These are phyloP conservation scores for Knufia petricola DNA, from an alignment of 2,329 filamentous ascomycete genomes.

Conservation along the genomic window DNA sequence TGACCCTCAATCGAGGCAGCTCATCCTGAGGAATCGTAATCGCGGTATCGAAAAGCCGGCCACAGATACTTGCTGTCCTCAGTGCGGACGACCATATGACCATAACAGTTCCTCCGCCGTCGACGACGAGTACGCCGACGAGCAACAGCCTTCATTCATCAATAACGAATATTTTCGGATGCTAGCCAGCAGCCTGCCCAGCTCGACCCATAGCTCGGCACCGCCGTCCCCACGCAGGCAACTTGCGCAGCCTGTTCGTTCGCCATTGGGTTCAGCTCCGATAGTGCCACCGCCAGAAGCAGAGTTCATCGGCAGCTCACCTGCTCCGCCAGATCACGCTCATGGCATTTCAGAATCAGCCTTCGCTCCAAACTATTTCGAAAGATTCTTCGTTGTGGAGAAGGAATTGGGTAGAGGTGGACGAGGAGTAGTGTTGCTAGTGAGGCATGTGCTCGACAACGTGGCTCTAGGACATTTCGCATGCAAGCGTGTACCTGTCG, in stretches of 20 bases:
- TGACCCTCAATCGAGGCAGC: conserved; percentile 72
- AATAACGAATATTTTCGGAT: conserved; percentile 93
- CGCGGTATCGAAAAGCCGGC: conserved; percentile 40
- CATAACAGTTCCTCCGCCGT: conserved; percentile 27
- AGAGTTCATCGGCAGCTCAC: conserved; percentile 39
- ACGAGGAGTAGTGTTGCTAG: conserved; percentile 89
- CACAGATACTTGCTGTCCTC: conserved; percentile 63
- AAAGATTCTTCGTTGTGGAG: conserved; percentile 86
- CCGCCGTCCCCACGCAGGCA: conserved; percentile 44
- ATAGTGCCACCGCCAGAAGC: conserved; percentile 39
- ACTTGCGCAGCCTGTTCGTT: conserved; percentile 38
- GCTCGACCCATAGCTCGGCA: conserved; percentile 38
- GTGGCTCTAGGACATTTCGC: conserved; percentile 84
- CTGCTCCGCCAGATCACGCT: conserved; percentile 28
- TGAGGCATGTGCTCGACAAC: conserved; percentile 82
- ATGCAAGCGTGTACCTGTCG: conserved; percentile 92
- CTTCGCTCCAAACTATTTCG: conserved; percentile 88
- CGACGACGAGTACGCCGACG: conserved; percentile 25
- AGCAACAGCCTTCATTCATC: conserved; percentile 57
- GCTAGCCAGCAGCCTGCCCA: conserved; percentile 55
- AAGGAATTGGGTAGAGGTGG: conserved; percentile 77
- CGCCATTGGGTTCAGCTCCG: conserved; percentile 18
- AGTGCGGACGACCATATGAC: conserved; percentile 66
- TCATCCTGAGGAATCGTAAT: conserved; percentile 52
- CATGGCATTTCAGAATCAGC: conserved; percentile 75